Conservation (phyloP, 345 rosid genomes). For the Stellera chamaejasme region DNA sequence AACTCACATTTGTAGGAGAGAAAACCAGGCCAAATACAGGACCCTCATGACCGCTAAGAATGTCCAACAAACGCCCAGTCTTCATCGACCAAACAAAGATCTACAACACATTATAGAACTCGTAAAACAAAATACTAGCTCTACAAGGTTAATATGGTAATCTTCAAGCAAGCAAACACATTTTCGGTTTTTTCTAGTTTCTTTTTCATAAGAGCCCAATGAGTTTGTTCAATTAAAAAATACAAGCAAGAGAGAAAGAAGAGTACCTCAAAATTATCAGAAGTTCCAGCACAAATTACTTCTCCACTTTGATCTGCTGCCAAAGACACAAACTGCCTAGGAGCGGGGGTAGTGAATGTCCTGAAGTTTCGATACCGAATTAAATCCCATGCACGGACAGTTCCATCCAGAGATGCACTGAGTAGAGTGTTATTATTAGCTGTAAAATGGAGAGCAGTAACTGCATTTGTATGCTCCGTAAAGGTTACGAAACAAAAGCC, state of each 20-base stretch:
- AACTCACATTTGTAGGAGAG: constrained; percentile 80
- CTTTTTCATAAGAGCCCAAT: too few relatives aligned
- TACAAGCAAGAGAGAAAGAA: background rate
- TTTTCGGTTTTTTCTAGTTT: background rate
- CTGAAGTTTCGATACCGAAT: constrained; percentile 86
- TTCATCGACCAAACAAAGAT: constrained; percentile 99
- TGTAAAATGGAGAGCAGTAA: constrained; percentile 92
- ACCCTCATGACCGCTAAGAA: constrained; percentile 94
- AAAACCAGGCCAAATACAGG: constrained; percentile 92
- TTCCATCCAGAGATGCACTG: constrained; percentile 94
- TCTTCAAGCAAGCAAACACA: background rate
- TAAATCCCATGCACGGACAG: constrained; percentile 99
- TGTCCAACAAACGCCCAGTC: constrained; percentile 87
- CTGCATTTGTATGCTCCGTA: constrained; percentile 89
- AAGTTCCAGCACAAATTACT: constrained; percentile 94
- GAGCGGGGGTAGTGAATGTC: constrained; percentile 87
- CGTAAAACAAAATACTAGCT: constrained; percentile 8
- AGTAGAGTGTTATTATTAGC: constrained; percentile 85
- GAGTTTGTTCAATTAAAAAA: background rate
- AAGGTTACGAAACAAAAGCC: constrained; percentile 96
- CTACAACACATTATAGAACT: constrained; percentile 23
- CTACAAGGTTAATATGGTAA: background rate
- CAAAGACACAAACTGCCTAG: constrained; percentile 92
- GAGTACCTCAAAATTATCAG: constrained; percentile 87
- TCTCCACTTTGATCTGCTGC: constrained; percentile 94